A percentile compares a stretch with the other conserved stretches of the same genome.
These are phyloP conservation scores for Gynandropsis gynandra DNA, from an alignment of 345 rosid species.

Conservation along the genomic window DNA sequence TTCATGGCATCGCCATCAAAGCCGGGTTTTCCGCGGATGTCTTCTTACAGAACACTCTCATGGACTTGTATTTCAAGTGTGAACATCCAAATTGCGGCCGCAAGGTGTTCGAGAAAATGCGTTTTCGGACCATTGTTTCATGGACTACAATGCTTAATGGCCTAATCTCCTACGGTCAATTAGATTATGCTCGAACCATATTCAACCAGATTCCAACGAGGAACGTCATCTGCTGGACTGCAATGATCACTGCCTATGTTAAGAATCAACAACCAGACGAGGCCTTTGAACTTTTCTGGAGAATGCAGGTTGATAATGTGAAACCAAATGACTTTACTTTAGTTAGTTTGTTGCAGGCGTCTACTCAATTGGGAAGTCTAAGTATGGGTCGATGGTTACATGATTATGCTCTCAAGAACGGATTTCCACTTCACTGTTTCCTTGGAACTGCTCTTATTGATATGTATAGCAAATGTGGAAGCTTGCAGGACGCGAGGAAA, in stretches of 20 bases:
- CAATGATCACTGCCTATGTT: constrained; percentile 57
- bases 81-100: constrained; percentile 37
- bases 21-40: constrained; percentile 42
- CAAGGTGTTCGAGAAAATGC: constrained; percentile 51
- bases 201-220: constrained; percentile 50
- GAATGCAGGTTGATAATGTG: constrained; percentile 48
- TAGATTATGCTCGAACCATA: constrained; percentile 39
- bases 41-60: constrained; percentile 47
- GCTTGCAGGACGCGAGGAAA: constrained; percentile 45
- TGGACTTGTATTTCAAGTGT: constrained; percentile 60
- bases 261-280: constrained; percentile 40
- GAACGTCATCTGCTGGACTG: constrained; percentile 71
- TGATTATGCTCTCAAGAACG: constrained; percentile 45
- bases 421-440: constrained; percentile 44
- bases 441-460: constrained; percentile 51
- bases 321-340: constrained; percentile 61
- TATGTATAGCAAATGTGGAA: constrained; percentile 38
- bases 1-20: constrained; percentile 56
- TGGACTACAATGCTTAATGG: constrained; percentile 72
- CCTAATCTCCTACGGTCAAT: constrained; percentile 38
- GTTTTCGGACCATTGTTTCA: constrained; percentile 43
- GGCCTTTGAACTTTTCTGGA: constrained; percentile 47
- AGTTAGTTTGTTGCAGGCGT: constrained; percentile 45
- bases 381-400: constrained; percentile 58
- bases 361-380: constrained; percentile 46